Base-by-base conservation (phyloP, 495 filamentous ascomycete genomes). In the Aspergillus carlsbadensis region DNA sequence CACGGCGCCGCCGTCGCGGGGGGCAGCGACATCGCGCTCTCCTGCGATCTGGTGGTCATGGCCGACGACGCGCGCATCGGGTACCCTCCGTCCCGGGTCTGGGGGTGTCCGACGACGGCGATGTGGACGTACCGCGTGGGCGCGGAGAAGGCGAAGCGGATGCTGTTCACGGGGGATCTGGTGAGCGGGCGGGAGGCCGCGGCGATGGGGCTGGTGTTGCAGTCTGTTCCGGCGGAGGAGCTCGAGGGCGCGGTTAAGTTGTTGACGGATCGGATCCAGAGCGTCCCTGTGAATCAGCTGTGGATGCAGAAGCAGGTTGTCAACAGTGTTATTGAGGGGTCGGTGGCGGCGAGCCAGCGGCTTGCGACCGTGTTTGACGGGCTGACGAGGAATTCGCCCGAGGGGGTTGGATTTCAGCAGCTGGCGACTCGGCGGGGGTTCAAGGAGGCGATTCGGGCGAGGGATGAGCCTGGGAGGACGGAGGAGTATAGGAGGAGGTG, bases 1-100 rank as follows among this genome's bases (percentile, higher is more conserved):
- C 52, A 55, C 17, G 52, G 52, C 5, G 52, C 54, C 6, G 54
- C 54, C 3, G 54, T 57, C n/a, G 54, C 54, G n/a, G 54, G 54
- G 11, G 54, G 54, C 26, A 57, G 54, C 33, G 54, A 57, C 26
- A 57, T 57, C 17, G 53, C 53, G n/a, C 37, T 56, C 31, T 48
- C 20, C 10, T 56, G 53, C 14, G 53, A 56, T 18, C 40, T 56
- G 10, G 53, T 56, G 13, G 20, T 56, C 17, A 56, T 56, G 53
- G 53, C 53, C 10, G 42, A 36, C 2, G 18, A 46, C 20, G 53
- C 53, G 42, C 22, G 53, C 10, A 56, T 56, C 29, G 53, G 53
- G 14, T 56, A 56, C 15, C 53, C 53, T 13, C 53, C 53, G 5
- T 47, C 41, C 11, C 42, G 53, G 24, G 53, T 56, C 10, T 56